Conservation (phyloP, 306 rosid species). For the Malus domestica region ASM211411v1 NC_041789.1:23661001-23661500, state of each 20-base stretch:
- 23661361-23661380: no score
- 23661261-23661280: no score
- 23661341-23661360: no score
- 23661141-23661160: slow-evolving; percentile 33
- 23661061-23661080: slow-evolving; percentile 30
- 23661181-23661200: slow-evolving; percentile 23
- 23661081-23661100: slow-evolving; percentile 11
- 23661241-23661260: no score
- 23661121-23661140: slow-evolving; percentile 36
- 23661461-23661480: no score
- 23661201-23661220: background rate
- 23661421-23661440: no score
- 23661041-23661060: slow-evolving; percentile 29
- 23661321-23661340: background rate
- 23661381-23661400: no score
- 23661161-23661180: slow-evolving; percentile 40
- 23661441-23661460: no score
- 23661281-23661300: no score
- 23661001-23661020: slow-evolving; percentile 37
- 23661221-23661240: no score
- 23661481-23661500: no score
- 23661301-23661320: background rate
- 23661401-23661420: no score
- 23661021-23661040: slow-evolving; percentile 48
- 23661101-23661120: slow-evolving; percentile 19